Percentiles rank a stretch among this genome's conserved stretches.
Conservation (phyloP, 768 basidiomycete genomes). For the Boletus insuetus region DNA sequence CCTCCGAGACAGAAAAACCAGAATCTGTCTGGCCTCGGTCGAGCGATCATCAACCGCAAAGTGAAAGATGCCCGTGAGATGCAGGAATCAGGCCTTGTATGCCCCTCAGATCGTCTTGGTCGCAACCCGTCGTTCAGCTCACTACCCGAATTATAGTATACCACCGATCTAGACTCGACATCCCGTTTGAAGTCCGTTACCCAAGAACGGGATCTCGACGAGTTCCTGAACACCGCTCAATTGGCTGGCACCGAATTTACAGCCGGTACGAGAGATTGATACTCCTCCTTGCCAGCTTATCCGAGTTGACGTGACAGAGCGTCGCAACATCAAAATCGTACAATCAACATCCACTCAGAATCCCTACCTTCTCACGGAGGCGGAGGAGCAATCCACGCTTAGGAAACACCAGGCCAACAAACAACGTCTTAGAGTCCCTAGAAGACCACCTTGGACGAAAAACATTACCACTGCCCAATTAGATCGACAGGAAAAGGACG, state of each 20-base stretch:
- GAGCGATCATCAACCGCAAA: conserved; percentile 93
- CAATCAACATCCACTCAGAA: conserved; percentile 61
- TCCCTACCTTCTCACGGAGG: conserved; percentile 78
- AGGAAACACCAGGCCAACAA: conserved; percentile 73
- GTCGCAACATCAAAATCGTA: conserved; percentile 77
- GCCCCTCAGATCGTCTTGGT: conserved; percentile 21
- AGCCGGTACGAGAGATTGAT: conserved; percentile 59
- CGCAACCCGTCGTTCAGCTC: conserved; percentile 1
- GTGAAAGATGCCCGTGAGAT: conserved; percentile 39
- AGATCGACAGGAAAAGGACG: conserved; percentile 84
- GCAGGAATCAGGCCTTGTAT: conserved; percentile 57
- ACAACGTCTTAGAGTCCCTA: conserved; percentile 77
- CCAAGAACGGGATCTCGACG: conserved; percentile 93
- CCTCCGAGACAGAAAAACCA: conserved; percentile 57
- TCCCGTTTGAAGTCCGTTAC: conserved; percentile 86
- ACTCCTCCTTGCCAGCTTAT: conserved; percentile 1
- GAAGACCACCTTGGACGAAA: conserved; percentile 88
- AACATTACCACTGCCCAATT: conserved; percentile 72
- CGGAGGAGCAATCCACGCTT: conserved; percentile 77
- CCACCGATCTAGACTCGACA: conserved; percentile 67
- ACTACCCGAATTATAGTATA: conserved; percentile 48
- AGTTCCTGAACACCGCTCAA: conserved; percentile 93
- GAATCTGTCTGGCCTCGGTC: conserved; percentile 83
- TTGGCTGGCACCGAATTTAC: conserved; percentile 95
- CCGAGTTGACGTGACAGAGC: conserved; percentile 43